Evolutionary conservation across 2,329 filamentous ascomycete species (phyloP), one percentile per base, ranked within the genome.

Genomic region (Botrytis elliptica): DNA sequence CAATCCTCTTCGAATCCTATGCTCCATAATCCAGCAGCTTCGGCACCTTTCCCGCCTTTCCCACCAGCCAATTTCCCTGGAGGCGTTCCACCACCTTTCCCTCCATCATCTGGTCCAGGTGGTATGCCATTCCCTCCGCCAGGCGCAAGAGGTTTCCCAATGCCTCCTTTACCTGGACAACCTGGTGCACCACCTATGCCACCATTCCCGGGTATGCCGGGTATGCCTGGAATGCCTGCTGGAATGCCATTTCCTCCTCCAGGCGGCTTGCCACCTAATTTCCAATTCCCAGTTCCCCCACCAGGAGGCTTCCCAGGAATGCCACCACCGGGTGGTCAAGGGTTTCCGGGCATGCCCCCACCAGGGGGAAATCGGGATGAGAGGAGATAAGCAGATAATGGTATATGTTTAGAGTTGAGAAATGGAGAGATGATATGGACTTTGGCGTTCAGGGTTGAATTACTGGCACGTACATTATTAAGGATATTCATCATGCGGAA

Each of bases 1-100:
- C 94, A 98, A 83, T 90, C 92, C 77, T 90, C 91, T 80, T 90
- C 90, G 75, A 98, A 97, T 83, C 95, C 93, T 70, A 94, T 96
- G 90, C 89, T 95, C 14, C 71, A 73, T 55, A 67, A 66, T 1
- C 70, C 70, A 29, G 70, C 60, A 67, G 88, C 86, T 18, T 89
- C 90, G 80, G 90, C 90, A 83, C 55, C 63, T 16, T 57, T 68
- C 9, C 81, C 81, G 59, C 82, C 87, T 70, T 86, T 86, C 46
- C 85, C 87, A 77, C 49, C 66, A 33, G 66, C 49, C 18, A 57
- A 33, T 10, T 92, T 93, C 81, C 90, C 91, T 63, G 89, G 89
- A 75, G 85, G 84, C 80, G 71, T 73, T 70, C 63, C 49, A 49
- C 52, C 67, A 60, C n/a, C 73, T 20, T 38, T 70, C 8, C 64